A percentile compares a stretch with the other conserved stretches of the same genome.
Evolutionary conservation across 805 yeast species (phyloP).

Genomic region (Ogataea chonburiensis): DNA sequence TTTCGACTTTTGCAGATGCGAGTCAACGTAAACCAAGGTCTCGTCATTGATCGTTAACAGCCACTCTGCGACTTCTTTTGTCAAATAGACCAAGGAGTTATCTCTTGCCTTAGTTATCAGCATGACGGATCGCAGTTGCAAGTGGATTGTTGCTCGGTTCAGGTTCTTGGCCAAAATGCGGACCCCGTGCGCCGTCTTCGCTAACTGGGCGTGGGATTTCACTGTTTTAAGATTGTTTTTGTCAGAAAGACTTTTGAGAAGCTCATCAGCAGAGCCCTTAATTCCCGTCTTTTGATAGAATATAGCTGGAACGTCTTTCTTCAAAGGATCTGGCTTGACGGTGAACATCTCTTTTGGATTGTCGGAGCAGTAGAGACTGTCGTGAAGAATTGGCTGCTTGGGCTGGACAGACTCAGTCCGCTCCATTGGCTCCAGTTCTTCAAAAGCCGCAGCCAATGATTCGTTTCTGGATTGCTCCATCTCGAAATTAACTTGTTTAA

Average conservation of each 20-base stretch:
- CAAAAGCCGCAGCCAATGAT: not conserved
- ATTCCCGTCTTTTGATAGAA: slow-evolving; percentile 4
- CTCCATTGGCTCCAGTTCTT: slow-evolving; percentile 4
- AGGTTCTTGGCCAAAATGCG: slow-evolving; percentile 71
- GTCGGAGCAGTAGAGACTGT: slow-evolving; percentile 26
- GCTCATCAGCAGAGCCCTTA: slow-evolving; percentile 17
- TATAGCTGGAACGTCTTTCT: slow-evolving; percentile 5
- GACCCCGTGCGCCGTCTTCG: slow-evolving; percentile 80
- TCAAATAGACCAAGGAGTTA: slow-evolving; percentile 68
- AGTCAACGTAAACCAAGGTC: slow-evolving; percentile 65
- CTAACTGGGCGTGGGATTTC: slow-evolving; percentile 69
- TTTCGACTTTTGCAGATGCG: slow-evolving; percentile 56
- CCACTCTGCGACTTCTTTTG: slow-evolving; percentile 82
- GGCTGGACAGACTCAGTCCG: slow-evolving; percentile 23
- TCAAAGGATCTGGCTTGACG: slow-evolving; percentile 21
- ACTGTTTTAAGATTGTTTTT: slow-evolving; percentile 54
- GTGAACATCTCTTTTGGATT: slow-evolving; percentile 26
- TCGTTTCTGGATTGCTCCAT: slow-evolving; percentile 1
- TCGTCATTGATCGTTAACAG: slow-evolving; percentile 40
- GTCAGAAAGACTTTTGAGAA: slow-evolving; percentile 24
- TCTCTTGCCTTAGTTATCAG: slow-evolving; percentile 91
- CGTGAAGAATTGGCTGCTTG: slow-evolving; percentile 32
- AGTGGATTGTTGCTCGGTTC: slow-evolving; percentile 65
- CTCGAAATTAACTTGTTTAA: not conserved
- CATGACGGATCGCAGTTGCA: slow-evolving; percentile 69